phyloP scores from a whole-genome alignment of 1,284 basidiomycete genomes.

The Ceratobasidium sp. region DNA sequence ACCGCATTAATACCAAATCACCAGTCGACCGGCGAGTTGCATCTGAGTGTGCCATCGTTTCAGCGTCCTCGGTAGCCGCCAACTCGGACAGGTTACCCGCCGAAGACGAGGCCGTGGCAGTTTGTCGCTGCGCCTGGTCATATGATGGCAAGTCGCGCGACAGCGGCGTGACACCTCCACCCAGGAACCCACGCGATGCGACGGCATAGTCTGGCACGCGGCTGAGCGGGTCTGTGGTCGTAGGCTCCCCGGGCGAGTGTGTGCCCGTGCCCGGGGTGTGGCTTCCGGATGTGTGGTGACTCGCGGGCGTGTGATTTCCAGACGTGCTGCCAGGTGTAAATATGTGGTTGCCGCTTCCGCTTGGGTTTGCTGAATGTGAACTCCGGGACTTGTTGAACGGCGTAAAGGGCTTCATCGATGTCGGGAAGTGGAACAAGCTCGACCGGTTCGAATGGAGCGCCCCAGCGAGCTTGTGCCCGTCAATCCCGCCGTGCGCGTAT shows the following conservation, averaged over 20 bases:
- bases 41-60: conserved; percentile 3
- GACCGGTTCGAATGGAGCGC: conserved; percentile 42
- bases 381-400: conserved; percentile 61
- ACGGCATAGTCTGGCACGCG: conserved; percentile 87
- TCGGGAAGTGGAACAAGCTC: conserved; percentile 47
- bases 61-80: neutral
- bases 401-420: conserved; percentile 49
- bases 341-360: conserved; percentile 44
- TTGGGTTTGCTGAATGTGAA: conserved; percentile 51
- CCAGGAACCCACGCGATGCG: conserved; percentile 83
- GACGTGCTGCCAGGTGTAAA: conserved; percentile 50
- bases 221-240: conserved; percentile 28
- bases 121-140: conserved; percentile 63
- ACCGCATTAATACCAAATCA: conserved; percentile 34
- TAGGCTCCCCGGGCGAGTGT: conserved; percentile 65
- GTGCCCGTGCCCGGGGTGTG: conserved; percentile 59
- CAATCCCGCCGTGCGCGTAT: conserved; percentile 14
- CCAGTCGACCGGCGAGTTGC: conserved; percentile 12
- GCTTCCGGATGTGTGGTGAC: conserved; percentile 57
- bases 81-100: conserved; percentile 11
- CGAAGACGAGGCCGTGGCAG: conserved; percentile 22
- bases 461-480: conserved; percentile 27
- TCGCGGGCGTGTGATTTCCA: conserved; percentile 65
- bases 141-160: conserved; percentile 81
- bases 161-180: conserved; percentile 85